Evolutionary conservation across 805 yeast species (phyloP), one percentile per base, ranked within the genome.

Genomic region (Suhomyces kilbournensis): DNA sequence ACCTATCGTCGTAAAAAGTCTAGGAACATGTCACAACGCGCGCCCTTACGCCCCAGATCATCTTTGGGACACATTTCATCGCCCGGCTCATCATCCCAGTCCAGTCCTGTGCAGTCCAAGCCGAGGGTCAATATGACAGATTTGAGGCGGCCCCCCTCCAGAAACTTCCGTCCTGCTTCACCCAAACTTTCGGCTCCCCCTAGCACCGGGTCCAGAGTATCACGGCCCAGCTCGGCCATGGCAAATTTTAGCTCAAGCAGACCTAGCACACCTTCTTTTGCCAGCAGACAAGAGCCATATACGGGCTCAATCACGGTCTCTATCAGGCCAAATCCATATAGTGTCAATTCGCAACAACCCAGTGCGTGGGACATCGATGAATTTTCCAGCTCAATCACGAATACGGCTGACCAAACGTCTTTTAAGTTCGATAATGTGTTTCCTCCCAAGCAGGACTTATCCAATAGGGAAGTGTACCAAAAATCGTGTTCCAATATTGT

Each of bases 371-470:
- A 59, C 52, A 76, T 80, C 45, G 78, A 77, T 53, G 66, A 75
- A 7, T 12, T 30, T 14, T 43, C 61, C 2, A 75, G 71, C 50
- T 60, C 75, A 7, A 81, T 85, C 17, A 60, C 68, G n/a, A 76
- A 78, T 50, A 64, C 60, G 8, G 85, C 82, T 2, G 81, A 84
- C 46, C 87, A 90, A 7, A 80, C 82, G 10, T 61, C 67, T 26
- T 91, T 87, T 64, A 67, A 72, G 25, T 91, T 88, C 63, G 97
- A 93, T 67, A 81, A 86, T 61, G 96, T 93, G 1, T 92, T 86
- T 65, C 78, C 80, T 9, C 83, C 87, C 0, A 60, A 70, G 2
- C 64, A 72, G 2, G 10, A 44, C 6, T 53, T 72, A 7, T 64
- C 79, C 26, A 91, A 90, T 65, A 56, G 63, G 3, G 78, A 80